Evolutionary conservation across 805 yeast species (phyloP), one percentile per base, ranked within the genome.

Genomic region (Scheffersomyces amazonensis): DNA sequence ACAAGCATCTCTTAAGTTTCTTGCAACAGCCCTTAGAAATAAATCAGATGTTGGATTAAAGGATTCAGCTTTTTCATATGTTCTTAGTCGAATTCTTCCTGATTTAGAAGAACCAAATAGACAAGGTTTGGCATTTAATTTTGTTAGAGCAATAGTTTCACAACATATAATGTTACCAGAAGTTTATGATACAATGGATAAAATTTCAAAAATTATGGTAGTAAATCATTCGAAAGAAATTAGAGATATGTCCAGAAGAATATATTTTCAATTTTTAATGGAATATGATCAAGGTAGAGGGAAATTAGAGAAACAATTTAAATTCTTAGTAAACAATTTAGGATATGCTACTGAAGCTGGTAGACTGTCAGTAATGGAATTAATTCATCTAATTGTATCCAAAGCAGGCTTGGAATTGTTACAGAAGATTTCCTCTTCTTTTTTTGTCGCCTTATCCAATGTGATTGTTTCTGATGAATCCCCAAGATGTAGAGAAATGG

Each of bases 201-300:
- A 73, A 34, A 82, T 91, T 3, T 75, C 93, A 8, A 77, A 80
- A 41, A 83, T 88, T 18, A 85, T 93, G 96, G 82, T 93, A 19
- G 90, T 96, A 1, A 87, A 86, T 60, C 96, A 88, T 41, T 73
- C 91, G 2, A 77, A 77, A 35, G 88, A 83, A 52, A 86, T 88
- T 37, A 74, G 98, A 41, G 90, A 84, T 50, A 81, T 85, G 60
- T 80, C 97, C 7, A 76, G 98, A 60, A 77, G 87, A 46, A 80
- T 85, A 2, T 93, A 80, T 56, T 84, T 80, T 58, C 89, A 82
- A 50, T 93, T 93, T 50, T 64, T 93, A 53, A 84, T 88, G 84
- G 96, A 89, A 50, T 93, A 87, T 54, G 98, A 96, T 50, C 97
- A 91, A 64, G 89, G 98, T 22, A 75, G 81, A 50, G 89, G 91